A percentile compares a stretch with the other conserved stretches of the same genome.
phyloP scores from a whole-genome alignment of 208 protist genomes.

The Leishmania martiniquensis region DNA sequence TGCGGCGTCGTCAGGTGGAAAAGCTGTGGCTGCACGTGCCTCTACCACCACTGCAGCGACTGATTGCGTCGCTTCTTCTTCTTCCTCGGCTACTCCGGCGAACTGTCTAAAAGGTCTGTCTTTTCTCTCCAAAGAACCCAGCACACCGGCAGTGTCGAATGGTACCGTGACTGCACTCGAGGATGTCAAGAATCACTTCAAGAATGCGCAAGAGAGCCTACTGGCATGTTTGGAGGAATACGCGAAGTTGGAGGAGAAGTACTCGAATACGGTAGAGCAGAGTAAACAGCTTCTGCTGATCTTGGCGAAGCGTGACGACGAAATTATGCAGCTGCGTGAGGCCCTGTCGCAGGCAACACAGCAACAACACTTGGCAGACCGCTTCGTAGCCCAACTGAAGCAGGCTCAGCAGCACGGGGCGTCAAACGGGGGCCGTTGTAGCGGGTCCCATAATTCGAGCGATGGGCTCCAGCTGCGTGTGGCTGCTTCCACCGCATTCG shows the following conservation, averaged over 20 bases:
- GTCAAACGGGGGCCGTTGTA: not conserved
- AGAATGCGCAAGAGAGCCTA: constrained; percentile 23
- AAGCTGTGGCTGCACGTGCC: not conserved
- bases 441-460: not conserved
- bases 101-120: not conserved
- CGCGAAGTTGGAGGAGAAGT: constrained; percentile 34
- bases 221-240: constrained; percentile 36
- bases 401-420: not conserved
- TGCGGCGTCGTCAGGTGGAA: not conserved
- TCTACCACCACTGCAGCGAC: not conserved
- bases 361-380: not conserved
- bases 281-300: constrained; percentile 29
- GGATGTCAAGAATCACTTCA: constrained; percentile 32
- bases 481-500: not conserved
- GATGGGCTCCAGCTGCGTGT: not conserved
- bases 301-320: constrained; percentile 20
- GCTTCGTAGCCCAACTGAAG: not conserved
- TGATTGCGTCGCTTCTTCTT: not conserved
- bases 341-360: constrained; percentile 4
- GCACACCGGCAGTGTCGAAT: not conserved
- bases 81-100: not conserved
- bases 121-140: not conserved
- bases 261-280: constrained; percentile 33
- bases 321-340: constrained; percentile 21
- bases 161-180: constrained; percentile 9